Evolutionary conservation across 1,284 basidiomycete genomes (phyloP).

Genomic region (Mycena sp.): DNA sequence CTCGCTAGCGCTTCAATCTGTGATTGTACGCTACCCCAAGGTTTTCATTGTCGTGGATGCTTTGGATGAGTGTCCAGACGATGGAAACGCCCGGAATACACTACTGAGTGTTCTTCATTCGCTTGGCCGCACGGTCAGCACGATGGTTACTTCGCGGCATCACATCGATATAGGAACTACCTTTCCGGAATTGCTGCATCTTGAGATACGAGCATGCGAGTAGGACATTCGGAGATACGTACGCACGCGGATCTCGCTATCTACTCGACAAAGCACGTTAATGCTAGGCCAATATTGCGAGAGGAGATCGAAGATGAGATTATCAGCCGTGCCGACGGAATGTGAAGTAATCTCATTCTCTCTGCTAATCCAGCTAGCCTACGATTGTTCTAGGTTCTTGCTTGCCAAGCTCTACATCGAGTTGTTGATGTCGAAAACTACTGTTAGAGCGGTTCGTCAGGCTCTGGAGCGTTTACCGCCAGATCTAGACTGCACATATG

Average conservation of each 20-base stretch:
- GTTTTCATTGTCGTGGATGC: conserved; percentile 2
- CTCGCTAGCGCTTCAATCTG: neutral
- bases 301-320: neutral
- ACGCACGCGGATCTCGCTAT: neutral
- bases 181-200: neutral
- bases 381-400: no score
- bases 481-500: no score
- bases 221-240: neutral
- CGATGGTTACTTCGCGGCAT: conserved; percentile 18
- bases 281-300: neutral
- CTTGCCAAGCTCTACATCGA: no score
- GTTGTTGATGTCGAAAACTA: no score
- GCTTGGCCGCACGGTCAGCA: neutral
- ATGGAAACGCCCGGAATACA: neutral
- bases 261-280: neutral
- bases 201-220: neutral
- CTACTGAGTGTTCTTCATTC: neutral
- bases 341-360: neutral
- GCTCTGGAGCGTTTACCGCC: no score
- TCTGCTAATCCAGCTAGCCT: no score
- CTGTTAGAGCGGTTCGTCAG: no score
- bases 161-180: neutral
- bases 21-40: neutral
- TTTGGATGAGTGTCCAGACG: conserved; percentile 5
- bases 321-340: neutral